Base-by-base conservation (phyloP, 2,329 filamentous ascomycete species). In the Aspergillus sp. region DNA sequence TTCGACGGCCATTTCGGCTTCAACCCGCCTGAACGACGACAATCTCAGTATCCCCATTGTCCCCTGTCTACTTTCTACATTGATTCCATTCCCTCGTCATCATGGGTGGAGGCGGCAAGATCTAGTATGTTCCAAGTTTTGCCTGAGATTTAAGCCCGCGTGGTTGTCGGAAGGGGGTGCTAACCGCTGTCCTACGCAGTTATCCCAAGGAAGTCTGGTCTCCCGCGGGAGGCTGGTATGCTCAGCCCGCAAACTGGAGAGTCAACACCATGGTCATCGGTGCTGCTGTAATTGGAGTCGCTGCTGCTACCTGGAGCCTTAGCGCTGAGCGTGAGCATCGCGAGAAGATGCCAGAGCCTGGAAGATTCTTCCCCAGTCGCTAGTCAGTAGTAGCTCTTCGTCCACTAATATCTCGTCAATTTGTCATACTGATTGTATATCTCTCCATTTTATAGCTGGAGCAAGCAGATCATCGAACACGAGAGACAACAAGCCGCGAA, bases 151-250 rank as follows among this genome's bases (percentile, higher is more conserved):
- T 19, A 37, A 8, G 37, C 38, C 39, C 33, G 39, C 33, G 5
- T 27, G 37, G 33, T 35, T 44, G 29, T 19, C 26, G 27, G 35
- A 19, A 35, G 34, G 32, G 40, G 40, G 39, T 19, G 42, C 61
- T 66, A 42, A 65, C 54, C 38, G 36, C 50, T 49, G 35, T 47
- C 37, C 42, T 42, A 37, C 46, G 42, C 60, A 95, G 89, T 65
- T 95, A 95, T 73, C 90, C 90, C 69, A 96, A 95, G 79, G 91
- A 98, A 78, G 89, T 98, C 79, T 98, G 93, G 93, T 97, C 93
- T 64, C 93, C 93, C 50, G 78, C 91, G 54, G 93, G 93, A 79
- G 93, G 93, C 72, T 98, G 93, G 93, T 98, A 98, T 72, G 75
- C 85, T 43, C 91, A 95, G 68, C 93, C 93, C 42, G 77, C 80